Conservation (phyloP, 768 basidiomycete species). For the Hericium alpestre region DNA sequence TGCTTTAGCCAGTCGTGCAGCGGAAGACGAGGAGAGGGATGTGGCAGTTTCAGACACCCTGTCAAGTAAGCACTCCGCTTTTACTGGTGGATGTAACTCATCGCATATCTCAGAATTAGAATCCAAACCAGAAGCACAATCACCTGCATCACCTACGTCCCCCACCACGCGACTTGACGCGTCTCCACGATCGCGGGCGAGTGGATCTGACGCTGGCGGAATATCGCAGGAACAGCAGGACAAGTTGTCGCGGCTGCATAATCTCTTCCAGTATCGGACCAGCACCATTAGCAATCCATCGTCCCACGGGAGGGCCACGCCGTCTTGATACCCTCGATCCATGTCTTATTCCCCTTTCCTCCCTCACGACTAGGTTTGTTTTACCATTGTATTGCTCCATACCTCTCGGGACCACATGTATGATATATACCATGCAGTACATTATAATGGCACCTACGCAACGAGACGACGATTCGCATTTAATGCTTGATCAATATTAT, state of each 20-base stretch:
- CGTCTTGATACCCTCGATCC: neutral
- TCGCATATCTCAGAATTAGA: constrained; percentile 8
- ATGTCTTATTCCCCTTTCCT: neutral
- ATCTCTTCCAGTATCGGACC: constrained; percentile 75
- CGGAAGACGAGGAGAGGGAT: constrained; percentile 73
- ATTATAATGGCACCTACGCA: neutral
- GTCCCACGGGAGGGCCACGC: constrained; percentile 19
- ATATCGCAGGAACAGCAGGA: constrained; percentile 34
- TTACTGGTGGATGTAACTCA: neutral
- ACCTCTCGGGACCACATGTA: constrained; percentile 5
- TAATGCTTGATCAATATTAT: neutral
- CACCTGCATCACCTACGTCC: neutral
- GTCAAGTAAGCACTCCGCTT: constrained; percentile 44
- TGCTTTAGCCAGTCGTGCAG: constrained; percentile 78
- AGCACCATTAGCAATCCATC: constrained; percentile 43
- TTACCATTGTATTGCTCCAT: constrained; percentile 7
- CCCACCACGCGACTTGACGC: constrained; percentile 1
- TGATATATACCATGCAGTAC: constrained; percentile 4
- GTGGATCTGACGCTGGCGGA: constrained; percentile 14
- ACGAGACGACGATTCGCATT: neutral
- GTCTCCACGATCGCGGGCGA: constrained; percentile 14
- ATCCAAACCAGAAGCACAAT: constrained; percentile 5
- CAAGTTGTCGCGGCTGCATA: constrained; percentile 63
- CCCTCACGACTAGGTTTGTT: neutral
- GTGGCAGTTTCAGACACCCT: constrained; percentile 77